Conservation (phyloP, 345 rosid species). For the Gossypium longicalyx region DNA sequence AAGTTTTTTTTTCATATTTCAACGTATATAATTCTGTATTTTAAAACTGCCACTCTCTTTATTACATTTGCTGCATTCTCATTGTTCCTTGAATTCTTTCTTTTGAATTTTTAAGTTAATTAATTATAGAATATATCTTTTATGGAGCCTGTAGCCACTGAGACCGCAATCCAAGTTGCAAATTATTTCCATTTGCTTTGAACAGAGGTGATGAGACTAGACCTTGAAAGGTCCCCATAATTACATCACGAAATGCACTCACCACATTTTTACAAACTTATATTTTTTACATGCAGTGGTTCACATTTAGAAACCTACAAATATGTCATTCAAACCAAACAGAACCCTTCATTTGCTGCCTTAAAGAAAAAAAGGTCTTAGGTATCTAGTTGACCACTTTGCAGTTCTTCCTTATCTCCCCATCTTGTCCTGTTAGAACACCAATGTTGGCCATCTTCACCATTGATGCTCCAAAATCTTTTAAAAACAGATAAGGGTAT, state of each 20-base stretch:
- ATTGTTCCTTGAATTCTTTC: no score
- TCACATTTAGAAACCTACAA: neutral
- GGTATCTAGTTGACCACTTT: conserved; percentile 44
- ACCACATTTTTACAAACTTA: neutral
- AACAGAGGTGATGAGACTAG: neutral
- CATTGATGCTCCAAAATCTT: conserved; percentile 58
- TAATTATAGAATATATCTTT: no score
- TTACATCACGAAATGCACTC: neutral
- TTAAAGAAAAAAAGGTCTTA: neutral
- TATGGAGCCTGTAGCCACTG: no score
- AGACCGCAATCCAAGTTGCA: no score
- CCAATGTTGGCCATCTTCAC: conserved; percentile 53
- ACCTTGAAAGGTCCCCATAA: neutral
- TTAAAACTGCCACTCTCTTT: no score
- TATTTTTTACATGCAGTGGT: neutral
- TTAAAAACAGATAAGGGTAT: conserved; percentile 40
- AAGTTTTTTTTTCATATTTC: no score
- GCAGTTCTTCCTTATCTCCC: conserved; percentile 61
- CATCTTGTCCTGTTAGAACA: conserved; percentile 49
- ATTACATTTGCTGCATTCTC: no score
- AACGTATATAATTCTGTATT: no score
- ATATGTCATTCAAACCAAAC: neutral
- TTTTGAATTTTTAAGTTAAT: no score
- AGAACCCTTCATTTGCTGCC: neutral
- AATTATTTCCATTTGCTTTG: no score